Evolutionary conservation across 805 yeast species (phyloP).

Genomic region (Yarrowia deformans): DNA sequence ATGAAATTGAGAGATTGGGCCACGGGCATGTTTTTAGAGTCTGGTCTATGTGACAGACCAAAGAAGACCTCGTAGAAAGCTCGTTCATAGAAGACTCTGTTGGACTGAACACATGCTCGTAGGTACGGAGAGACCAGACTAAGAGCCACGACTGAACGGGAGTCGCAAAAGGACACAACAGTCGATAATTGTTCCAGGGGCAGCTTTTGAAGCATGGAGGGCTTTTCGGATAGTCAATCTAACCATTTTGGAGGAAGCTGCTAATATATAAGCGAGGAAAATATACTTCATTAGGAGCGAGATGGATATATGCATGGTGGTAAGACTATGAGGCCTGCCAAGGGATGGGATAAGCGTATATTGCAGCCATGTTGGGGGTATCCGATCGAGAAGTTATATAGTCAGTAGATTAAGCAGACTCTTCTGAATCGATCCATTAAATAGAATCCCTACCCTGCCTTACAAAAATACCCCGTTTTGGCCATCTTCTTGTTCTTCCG

Average conservation of each 20-base stretch:
- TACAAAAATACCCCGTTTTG: neutral
- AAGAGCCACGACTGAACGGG: neutral
- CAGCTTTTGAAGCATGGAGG: slow-evolving; percentile 11
- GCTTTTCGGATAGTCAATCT: neutral
- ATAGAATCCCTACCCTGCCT: neutral
- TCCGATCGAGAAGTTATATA: neutral
- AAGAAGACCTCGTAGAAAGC: slow-evolving; percentile 9
- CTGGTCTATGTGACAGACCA: neutral
- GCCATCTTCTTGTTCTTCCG: too few relatives aligned
- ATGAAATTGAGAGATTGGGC: slow-evolving; percentile 18
- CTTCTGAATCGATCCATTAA: too few relatives aligned
- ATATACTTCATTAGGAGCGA: neutral
- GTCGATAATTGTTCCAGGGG: slow-evolving; percentile 21
- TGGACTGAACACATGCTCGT: slow-evolving; percentile 10
- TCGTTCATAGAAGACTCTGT: neutral
- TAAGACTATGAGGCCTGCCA: neutral
- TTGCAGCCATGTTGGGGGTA: too few relatives aligned
- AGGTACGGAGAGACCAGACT: slow-evolving; percentile 23
- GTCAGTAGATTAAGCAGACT: neutral
- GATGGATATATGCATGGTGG: neutral
- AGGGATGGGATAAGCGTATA: neutral
- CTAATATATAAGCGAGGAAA: neutral
- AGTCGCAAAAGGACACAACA: slow-evolving; percentile 15
- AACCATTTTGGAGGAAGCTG: neutral
- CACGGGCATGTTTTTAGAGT: neutral